Evolutionary conservation across 1,139 yeast species (phyloP).

Genomic region (Waltiozyma sp.): DNA sequence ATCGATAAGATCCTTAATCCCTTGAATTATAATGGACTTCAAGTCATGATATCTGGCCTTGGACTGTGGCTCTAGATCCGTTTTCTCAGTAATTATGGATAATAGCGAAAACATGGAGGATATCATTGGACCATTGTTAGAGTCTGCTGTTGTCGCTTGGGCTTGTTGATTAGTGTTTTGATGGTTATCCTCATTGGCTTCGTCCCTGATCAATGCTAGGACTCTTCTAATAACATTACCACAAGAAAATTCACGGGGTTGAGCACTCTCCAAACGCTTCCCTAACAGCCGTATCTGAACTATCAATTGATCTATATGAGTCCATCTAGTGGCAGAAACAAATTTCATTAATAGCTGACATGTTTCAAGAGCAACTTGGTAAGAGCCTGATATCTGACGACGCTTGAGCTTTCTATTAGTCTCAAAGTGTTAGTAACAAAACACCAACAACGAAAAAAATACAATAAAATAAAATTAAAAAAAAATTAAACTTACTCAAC

Average conservation of each 20-base stretch:
- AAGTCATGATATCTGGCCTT: conserved; percentile 46
- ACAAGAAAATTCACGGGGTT: conserved; percentile 71
- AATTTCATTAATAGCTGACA: conserved; percentile 82
- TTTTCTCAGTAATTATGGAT: conserved; percentile 34
- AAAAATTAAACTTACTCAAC: conserved; percentile 16
- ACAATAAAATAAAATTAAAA: neutral
- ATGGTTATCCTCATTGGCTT: conserved; percentile 48
- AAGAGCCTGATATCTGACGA: conserved; percentile 51
- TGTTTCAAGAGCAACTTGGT: conserved; percentile 73
- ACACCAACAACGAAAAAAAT: no score
- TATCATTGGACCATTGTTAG: conserved; percentile 41
- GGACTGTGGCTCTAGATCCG: conserved; percentile 22
- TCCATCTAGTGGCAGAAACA: conserved; percentile 85
- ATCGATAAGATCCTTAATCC: conserved; percentile 85
- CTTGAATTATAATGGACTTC: conserved; percentile 85
- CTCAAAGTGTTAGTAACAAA: neutral
- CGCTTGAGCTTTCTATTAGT: conserved; percentile 42
- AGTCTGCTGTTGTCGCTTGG: neutral
- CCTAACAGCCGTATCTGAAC: conserved; percentile 60
- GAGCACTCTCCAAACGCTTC: conserved; percentile 44
- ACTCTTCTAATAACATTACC: conserved; percentile 91
- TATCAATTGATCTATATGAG: conserved; percentile 61
- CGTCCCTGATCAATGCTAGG: conserved; percentile 79
- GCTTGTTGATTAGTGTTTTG: conserved; percentile 13
- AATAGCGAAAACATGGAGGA: conserved; percentile 84